Evolutionary conservation across 2,329 filamentous ascomycete genomes (phyloP).

Genomic region (Talaromyces sp.): DNA sequence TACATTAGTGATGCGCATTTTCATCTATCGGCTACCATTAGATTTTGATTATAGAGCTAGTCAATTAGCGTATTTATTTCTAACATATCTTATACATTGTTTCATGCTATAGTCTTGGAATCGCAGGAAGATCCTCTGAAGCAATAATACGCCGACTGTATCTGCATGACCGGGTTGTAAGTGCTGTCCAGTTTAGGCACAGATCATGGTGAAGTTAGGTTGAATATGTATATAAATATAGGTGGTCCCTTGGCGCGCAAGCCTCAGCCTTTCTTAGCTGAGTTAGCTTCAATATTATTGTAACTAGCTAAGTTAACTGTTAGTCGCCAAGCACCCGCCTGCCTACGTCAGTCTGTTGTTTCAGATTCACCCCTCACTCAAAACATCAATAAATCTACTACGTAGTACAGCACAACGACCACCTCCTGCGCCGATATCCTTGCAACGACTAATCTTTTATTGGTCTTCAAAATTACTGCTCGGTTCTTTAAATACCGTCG

Average conservation of each 20-base stretch:
- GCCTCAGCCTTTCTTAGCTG: neutral
- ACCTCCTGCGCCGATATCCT: neutral
- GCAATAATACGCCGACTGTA: neutral
- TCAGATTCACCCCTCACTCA: constrained; percentile 17
- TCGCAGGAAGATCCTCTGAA: neutral
- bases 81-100: neutral
- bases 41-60: neutral
- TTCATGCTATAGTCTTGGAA: neutral
- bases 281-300: too few relatives aligned
- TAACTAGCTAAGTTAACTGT: too few relatives aligned
- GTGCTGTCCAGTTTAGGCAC: neutral
- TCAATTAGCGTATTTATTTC: neutral
- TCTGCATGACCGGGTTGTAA: neutral
- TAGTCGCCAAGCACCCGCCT: neutral
- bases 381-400: constrained; percentile 9
- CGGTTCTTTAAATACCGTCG: neutral
- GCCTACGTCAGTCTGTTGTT: constrained; percentile 20
- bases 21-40: neutral
- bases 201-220: neutral
- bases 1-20: neutral
- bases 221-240: neutral
- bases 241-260: constrained; percentile 12
- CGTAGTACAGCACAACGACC: neutral
- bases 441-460: neutral
- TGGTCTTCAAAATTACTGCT: neutral